Conservation (phyloP, 768 basidiomycete species). For the Trichaptum fuscoviolaceum region DNA sequence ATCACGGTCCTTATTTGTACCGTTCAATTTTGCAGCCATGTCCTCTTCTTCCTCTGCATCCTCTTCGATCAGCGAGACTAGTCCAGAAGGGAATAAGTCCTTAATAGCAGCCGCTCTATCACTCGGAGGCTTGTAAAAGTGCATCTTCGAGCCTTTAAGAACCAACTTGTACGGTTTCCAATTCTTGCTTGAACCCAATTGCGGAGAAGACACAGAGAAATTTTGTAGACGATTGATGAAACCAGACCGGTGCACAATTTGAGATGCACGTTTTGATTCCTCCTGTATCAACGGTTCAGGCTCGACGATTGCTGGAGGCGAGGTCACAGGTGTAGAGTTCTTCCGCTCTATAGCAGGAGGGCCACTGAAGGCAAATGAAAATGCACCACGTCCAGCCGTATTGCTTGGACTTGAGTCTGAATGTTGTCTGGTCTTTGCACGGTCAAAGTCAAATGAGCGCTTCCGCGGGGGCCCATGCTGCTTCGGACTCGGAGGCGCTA, state of each 20-base stretch:
- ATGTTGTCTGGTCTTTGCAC: slow-evolving; percentile 7
- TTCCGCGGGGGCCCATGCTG: slow-evolving; percentile 6
- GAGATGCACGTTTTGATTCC: slow-evolving; percentile 57
- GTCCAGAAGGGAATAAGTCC: slow-evolving; percentile 65
- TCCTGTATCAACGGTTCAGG: slow-evolving; percentile 31
- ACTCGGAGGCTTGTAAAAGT: slow-evolving; percentile 79
- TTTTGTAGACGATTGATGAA: slow-evolving; percentile 68
- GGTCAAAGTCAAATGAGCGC: neutral
- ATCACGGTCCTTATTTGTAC: slow-evolving; percentile 8
- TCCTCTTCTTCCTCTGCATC: slow-evolving; percentile 34
- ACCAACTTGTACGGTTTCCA: slow-evolving; percentile 89
- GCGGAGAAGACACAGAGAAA: slow-evolving; percentile 37
- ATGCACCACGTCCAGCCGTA: slow-evolving; percentile 18
- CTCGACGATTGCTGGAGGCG: slow-evolving; percentile 32
- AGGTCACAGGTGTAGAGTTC: slow-evolving; percentile 34
- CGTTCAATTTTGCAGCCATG: slow-evolving; percentile 15
- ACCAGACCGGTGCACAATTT: slow-evolving; percentile 70
- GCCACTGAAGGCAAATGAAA: slow-evolving; percentile 27
- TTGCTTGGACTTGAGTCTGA: slow-evolving; percentile 20
- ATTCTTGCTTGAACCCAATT: slow-evolving; percentile 47
- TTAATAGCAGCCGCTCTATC: slow-evolving; percentile 62
- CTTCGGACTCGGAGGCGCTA: slow-evolving; percentile 20
- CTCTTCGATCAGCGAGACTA: slow-evolving; percentile 51
- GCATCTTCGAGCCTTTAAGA: slow-evolving; percentile 77
- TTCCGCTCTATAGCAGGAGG: neutral